Evolutionary conservation across 306 rosid genomes (phyloP).

Genomic region (Cucurbita maxima): DNA sequence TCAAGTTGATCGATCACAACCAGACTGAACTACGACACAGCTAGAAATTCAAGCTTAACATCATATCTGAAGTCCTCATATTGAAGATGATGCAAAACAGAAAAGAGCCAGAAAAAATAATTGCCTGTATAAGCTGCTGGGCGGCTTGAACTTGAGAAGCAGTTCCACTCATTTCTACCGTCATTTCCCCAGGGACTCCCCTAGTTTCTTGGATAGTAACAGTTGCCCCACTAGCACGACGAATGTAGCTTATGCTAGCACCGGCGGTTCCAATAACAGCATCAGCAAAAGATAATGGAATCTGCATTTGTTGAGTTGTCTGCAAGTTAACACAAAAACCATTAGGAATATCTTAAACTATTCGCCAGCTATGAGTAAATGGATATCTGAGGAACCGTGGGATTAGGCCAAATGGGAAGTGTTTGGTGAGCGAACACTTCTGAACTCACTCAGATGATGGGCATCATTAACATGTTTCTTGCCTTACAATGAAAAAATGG

Average conservation of each 20-base stretch:
- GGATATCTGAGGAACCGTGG: neutral
- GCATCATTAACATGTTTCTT: neutral
- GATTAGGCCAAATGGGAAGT: neutral
- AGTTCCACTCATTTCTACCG: constrained; percentile 91
- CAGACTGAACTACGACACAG: neutral
- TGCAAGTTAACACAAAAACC: constrained; percentile 22
- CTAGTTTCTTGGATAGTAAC: constrained; percentile 90
- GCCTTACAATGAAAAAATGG: neutral
- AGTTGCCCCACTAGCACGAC: constrained; percentile 93
- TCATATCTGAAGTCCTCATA: neutral
- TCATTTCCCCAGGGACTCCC: constrained; percentile 99
- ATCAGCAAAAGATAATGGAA: constrained; percentile 87
- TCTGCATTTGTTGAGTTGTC: constrained; percentile 89
- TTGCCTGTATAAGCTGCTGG: constrained; percentile 90
- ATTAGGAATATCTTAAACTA: neutral
- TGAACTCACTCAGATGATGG: neutral
- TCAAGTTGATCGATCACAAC: neutral
- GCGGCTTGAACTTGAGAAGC: constrained; percentile 94
- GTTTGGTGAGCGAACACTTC: neutral
- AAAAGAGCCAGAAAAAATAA: constrained; percentile 9
- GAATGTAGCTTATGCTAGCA: constrained; percentile 82
- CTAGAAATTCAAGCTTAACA: neutral
- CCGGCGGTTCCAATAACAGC: constrained; percentile 98
- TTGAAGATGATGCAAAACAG: neutral
- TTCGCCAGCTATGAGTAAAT: neutral